A percentile compares a stretch with the other conserved stretches of the same genome.
Evolutionary conservation across 179 eudicot species (phyloP).

Genomic region (Corrigiola litoralis): DNA sequence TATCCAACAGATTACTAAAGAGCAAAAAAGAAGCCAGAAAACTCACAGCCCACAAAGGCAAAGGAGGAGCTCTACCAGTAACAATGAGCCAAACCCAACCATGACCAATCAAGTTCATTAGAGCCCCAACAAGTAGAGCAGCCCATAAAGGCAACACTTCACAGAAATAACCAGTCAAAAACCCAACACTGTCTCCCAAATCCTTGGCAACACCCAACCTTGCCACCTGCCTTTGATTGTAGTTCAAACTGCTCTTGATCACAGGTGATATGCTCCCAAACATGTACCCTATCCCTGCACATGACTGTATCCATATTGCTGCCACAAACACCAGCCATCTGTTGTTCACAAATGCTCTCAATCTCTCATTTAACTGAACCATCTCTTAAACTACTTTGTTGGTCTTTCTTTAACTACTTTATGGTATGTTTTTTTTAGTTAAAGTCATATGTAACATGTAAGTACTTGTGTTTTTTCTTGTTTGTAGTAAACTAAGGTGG

Average conservation of each 20-base stretch:
- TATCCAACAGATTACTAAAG: too few relatives aligned
- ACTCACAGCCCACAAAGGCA: slow-evolving; percentile 96
- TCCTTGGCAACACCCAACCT: slow-evolving; percentile 91
- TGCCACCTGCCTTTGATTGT: slow-evolving; percentile 81
- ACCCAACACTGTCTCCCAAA: slow-evolving; percentile 94
- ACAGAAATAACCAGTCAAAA: slow-evolving; percentile 81
- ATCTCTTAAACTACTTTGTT: slow-evolving; percentile 24
- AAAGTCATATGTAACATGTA: too few relatives aligned
- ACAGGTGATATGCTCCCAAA: slow-evolving; percentile 93
- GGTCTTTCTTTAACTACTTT: not conserved
- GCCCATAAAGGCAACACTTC: slow-evolving; percentile 89
- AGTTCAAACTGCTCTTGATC: slow-evolving; percentile 60
- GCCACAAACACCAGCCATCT: slow-evolving; percentile 98
- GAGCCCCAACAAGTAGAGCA: slow-evolving; percentile 77
- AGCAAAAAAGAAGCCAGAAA: slow-evolving; percentile 8
- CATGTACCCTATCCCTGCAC: slow-evolving; percentile 86
- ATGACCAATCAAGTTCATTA: slow-evolving; percentile 81
- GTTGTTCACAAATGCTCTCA: slow-evolving; percentile 52
- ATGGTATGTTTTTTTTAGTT: too few relatives aligned
- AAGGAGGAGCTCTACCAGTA: slow-evolving; percentile 52
- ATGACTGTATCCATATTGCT: slow-evolving; percentile 96
- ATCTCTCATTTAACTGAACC: slow-evolving; percentile 42
- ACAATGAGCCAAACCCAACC: slow-evolving; percentile 90
- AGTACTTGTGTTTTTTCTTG: too few relatives aligned
- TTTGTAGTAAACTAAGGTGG: too few relatives aligned